phyloP scores from a whole-genome alignment of 306 rosid species.

The Echinosophora koreensis region DNA sequence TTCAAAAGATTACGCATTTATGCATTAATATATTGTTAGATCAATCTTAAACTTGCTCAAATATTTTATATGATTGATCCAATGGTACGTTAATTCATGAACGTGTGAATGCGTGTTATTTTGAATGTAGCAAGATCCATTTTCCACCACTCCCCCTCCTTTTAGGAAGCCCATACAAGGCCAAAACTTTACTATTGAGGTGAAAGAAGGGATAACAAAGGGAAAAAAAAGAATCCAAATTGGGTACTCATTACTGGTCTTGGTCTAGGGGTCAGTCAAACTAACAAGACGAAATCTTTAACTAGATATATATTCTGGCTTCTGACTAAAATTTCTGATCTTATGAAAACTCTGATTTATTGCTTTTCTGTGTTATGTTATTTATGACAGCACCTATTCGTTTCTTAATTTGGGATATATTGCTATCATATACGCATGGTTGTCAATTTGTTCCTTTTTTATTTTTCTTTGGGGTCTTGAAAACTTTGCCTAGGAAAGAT shows the following conservation, averaged over 20 bases:
- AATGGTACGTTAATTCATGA: no score
- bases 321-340: constrained; percentile 58
- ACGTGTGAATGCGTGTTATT: no score
- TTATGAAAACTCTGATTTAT: constrained; percentile 48
- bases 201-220: constrained; percentile 10
- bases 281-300: constrained; percentile 65
- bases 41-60: no score
- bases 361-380: constrained; percentile 39
- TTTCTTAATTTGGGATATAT: constrained; percentile 53
- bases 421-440: constrained; percentile 44
- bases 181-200: constrained; percentile 43
- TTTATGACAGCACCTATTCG: constrained; percentile 52
- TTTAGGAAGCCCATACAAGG: neutral
- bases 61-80: no score
- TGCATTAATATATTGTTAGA: no score
- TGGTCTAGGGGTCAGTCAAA: constrained; percentile 59
- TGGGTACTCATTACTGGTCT: constrained; percentile 47
- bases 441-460: constrained; percentile 48
- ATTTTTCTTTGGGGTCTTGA: constrained; percentile 33
- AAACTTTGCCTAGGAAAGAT: constrained; percentile 42
- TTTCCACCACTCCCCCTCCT: no score
- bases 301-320: constrained; percentile 56
- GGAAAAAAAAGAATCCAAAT: constrained; percentile 34
- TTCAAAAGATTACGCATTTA: no score
- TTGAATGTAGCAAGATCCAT: no score